Percentiles rank a stretch among this genome's conserved stretches.
phyloP scores from a whole-genome alignment of 2,329 filamentous ascomycete species.

The Arthrobotrys conoides region DNA sequence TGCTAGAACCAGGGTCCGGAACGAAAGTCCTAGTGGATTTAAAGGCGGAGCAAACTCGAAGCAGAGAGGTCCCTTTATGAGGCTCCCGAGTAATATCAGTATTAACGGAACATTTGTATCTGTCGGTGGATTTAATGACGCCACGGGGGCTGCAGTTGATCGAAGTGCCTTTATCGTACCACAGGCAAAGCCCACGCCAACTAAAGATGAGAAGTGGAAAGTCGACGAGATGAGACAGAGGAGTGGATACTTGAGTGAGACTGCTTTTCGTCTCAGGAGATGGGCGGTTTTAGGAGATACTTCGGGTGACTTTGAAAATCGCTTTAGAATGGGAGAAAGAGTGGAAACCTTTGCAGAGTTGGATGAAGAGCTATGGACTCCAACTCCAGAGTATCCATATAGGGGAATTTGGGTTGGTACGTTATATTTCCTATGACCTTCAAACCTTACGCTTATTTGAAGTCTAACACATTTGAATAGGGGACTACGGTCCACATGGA shows the following conservation, averaged over 20 bases:
- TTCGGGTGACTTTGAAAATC: slow-evolving; percentile 33
- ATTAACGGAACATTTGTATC: slow-evolving; percentile 49
- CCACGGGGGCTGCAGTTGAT: slow-evolving; percentile 35
- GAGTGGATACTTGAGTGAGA: slow-evolving; percentile 38
- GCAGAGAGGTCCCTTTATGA: slow-evolving; percentile 48
- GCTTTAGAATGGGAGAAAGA: slow-evolving; percentile 54
- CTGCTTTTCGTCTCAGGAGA: slow-evolving; percentile 40
- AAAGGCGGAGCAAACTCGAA: slow-evolving; percentile 15
- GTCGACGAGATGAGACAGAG: slow-evolving; percentile 25
- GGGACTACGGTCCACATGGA: slow-evolving; percentile 86
- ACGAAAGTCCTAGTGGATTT: slow-evolving; percentile 51
- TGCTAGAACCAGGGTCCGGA: slow-evolving; percentile 54
- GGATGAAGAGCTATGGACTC: slow-evolving; percentile 81
- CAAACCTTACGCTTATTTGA: neutral
- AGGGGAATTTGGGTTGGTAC: slow-evolving; percentile 88
- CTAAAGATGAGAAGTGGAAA: slow-evolving; percentile 36
- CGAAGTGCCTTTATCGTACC: slow-evolving; percentile 44
- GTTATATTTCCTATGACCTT: neutral
- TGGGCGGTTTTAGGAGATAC: slow-evolving; percentile 46
- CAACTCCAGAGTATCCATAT: slow-evolving; percentile 83
- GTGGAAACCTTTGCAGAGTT: slow-evolving; percentile 77
- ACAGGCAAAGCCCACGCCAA: neutral
- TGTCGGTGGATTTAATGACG: slow-evolving; percentile 34
- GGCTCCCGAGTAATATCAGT: slow-evolving; percentile 46
- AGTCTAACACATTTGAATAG: slow-evolving; percentile 19